Percentiles rank a stretch among this genome's conserved stretches.
Evolutionary conservation across 768 basidiomycete species (phyloP).

Genomic region (Kwoniella heveanensis): DNA sequence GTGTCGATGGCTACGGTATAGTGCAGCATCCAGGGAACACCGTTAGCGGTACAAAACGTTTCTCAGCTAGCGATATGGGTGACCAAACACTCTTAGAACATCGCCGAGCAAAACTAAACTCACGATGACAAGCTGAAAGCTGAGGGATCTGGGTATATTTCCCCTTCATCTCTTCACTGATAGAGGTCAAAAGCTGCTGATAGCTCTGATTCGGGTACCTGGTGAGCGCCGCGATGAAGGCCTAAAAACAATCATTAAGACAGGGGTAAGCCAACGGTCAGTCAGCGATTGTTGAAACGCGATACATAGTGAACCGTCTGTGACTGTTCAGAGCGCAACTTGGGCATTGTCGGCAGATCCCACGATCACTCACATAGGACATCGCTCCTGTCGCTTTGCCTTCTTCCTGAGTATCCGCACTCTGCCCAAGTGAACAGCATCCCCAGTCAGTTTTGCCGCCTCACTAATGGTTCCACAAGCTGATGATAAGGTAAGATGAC

Average conservation of each 20-base stretch:
- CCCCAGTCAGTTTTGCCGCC: not conserved
- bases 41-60: no score
- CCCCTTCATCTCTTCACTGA: conserved; percentile 56
- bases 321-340: no score
- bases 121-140: conserved; percentile 46
- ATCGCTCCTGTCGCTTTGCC: conserved; percentile 61
- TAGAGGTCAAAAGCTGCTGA: conserved; percentile 54
- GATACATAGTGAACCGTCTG: not conserved
- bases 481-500: not conserved
- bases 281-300: not conserved
- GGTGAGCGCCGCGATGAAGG: conserved; percentile 56
- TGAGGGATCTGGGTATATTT: conserved; percentile 59
- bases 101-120: conserved; percentile 18
- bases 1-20: conserved; percentile 48
- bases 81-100: no score
- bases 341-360: no score
- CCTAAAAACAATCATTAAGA: conserved; percentile 21
- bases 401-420: conserved; percentile 59
- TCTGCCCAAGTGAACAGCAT: conserved; percentile 17
- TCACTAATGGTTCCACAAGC: no score
- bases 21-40: no score
- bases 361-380: conserved; percentile 53
- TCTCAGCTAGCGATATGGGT: no score
- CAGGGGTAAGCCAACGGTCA: not conserved
- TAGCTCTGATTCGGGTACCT: conserved; percentile 56